Evolutionary conservation across 2,329 filamentous ascomycete species (phyloP), one percentile per base, ranked within the genome.

Genomic region (Aureobasidium melanogenum): DNA sequence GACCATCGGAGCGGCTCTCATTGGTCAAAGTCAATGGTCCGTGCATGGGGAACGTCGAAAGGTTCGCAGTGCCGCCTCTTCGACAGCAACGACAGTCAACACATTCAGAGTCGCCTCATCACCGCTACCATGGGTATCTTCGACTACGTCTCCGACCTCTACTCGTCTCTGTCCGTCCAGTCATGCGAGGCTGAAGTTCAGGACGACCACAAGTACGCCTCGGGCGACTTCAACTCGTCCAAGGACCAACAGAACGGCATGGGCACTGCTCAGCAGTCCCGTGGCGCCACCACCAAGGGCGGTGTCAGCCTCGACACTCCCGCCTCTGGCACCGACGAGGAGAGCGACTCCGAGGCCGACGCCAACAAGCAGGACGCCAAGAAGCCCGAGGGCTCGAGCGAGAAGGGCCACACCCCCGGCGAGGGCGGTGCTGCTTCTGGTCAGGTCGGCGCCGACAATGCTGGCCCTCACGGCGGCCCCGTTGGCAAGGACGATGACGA

Each of bases 91-190:
- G 54, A 44, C 54, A 58, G 56, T 22, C 56, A 50, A 50, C 44
- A 59, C 56, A 59, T 50, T 34, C 44, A 28, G 24, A 59, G 34
- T 41, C 39, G 50, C 36, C 50, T 59, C 58, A 61, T 46, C 66
- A 63, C 63, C 68, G 65, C 62, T 69, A 70, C 66, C 65, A 87
- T 87, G 84, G 82, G 83, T 74, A 77, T 86, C 77, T 78, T 82
- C 74, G 82, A 86, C 73, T 82, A 84, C 76, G 80, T 86, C 77
- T 78, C 80, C 75, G 83, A 85, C 74, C 76, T 81, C 79, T 84
- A 80, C 78, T 84, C 80, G 78, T 85, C 80, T 79, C 84, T 84
- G 78, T 83, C 78, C 76, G 80, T 81, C 72, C 75, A 80, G 68
- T 80, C 85, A 73, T 79, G 79, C 68, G 79, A 85, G 71, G 81